These are phyloP conservation scores for Xylariaceae sp. DNA, from an alignment of 2,329 filamentous ascomycete species.

Conservation along the genomic window DNA sequence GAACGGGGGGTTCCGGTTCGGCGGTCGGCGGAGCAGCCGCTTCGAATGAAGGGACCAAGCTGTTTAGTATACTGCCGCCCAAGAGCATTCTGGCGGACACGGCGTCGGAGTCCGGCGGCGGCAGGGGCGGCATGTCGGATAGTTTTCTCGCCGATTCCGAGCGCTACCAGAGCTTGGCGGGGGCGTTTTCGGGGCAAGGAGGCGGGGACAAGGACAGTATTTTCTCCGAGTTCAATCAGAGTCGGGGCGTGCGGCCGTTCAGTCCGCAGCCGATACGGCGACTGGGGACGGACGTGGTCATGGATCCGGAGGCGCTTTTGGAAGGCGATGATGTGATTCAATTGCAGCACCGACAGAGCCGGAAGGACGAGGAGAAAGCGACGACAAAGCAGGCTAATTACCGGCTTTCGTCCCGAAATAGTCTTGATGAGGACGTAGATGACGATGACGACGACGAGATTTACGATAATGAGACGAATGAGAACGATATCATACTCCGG, in stretches of 20 bases:
- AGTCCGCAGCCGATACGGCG: conserved; percentile 49
- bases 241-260: conserved; percentile 53
- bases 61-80: conserved; percentile 60
- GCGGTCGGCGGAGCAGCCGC: conserved; percentile 23
- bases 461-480: conserved; percentile 4
- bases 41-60: conserved; percentile 39
- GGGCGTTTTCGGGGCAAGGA: conserved; percentile 43
- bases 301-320: conserved; percentile 32
- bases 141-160: conserved; percentile 48
- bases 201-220: conserved; percentile 43
- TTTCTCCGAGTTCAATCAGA: conserved; percentile 51
- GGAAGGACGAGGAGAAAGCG: conserved; percentile 13
- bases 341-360: not conserved
- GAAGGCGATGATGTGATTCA: conserved; percentile 22
- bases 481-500: not conserved
- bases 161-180: conserved; percentile 53
- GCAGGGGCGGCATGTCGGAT: conserved; percentile 34
- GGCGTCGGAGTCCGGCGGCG: conserved; percentile 36
- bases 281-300: conserved; percentile 28
- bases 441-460: conserved; percentile 3
- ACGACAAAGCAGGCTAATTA: conserved; percentile 1
- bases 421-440: conserved; percentile 11
- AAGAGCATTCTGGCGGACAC: conserved; percentile 57
- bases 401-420: not conserved
- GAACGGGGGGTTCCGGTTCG: conserved; percentile 24